Percentiles rank a stretch among this genome's conserved stretches.
These are phyloP conservation scores for Metschnikowia similis DNA, from an alignment of 805 yeast genomes.

Conservation along the genomic window DNA sequence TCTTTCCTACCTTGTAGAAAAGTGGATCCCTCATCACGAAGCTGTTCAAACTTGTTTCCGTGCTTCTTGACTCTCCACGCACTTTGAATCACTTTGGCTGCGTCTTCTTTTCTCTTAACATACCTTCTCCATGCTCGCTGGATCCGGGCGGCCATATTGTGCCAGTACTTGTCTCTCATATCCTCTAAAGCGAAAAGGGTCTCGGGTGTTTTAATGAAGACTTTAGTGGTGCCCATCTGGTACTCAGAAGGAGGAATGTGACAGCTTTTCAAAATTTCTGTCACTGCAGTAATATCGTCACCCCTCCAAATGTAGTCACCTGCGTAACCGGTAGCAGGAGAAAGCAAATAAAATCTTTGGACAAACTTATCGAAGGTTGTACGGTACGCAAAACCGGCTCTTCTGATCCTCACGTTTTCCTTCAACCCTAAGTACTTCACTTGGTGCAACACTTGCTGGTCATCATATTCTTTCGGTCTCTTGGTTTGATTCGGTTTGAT, in stretches of 20 bases:
- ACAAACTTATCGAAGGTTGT: conserved; percentile 95
- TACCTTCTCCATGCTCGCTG: conserved; percentile 96
- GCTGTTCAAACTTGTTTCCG: conserved; percentile 76
- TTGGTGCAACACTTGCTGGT: conserved; percentile 88
- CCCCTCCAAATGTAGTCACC: conserved; percentile 61
- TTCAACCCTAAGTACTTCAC: conserved; percentile 92
- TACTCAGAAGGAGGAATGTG: conserved; percentile 76
- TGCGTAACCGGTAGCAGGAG: conserved; percentile 90
- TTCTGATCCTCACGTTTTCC: conserved; percentile 93
- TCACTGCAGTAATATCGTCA: conserved; percentile 49
- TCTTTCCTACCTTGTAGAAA: conserved; percentile 74
- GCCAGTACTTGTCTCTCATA: conserved; percentile 97
- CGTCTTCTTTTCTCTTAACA: conserved; percentile 74
- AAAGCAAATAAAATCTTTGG: conserved; percentile 84
- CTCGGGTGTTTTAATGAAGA: conserved; percentile 95
- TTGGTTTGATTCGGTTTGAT: conserved; percentile 95
- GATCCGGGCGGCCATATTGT: conserved; percentile 94
- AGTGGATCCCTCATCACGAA: conserved; percentile 78
- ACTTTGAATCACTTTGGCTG: conserved; percentile 76
- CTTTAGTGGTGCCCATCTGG: conserved; percentile 88
- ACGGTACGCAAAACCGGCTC: conserved; percentile 98
- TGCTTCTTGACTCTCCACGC: conserved; percentile 78
- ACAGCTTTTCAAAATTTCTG: conserved; percentile 46
- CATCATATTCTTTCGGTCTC: conserved; percentile 85
- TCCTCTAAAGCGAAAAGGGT: conserved; percentile 92